phyloP scores from a whole-genome alignment of 495 filamentous ascomycete species.

The Aspergillus sclerotioniger region DNA sequence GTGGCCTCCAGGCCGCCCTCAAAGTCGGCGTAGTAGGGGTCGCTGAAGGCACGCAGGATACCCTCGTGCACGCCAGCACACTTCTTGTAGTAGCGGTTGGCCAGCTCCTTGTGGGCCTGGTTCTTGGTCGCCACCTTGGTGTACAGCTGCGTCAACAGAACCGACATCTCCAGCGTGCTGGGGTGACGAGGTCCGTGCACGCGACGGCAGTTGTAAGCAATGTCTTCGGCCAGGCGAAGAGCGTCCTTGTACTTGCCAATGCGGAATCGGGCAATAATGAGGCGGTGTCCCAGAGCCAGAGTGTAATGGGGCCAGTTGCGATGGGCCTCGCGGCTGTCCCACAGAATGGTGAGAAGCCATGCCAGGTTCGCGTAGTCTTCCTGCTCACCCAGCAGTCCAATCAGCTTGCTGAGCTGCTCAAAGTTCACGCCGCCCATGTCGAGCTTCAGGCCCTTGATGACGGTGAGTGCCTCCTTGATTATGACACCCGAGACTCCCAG shows the following conservation, averaged over 20 bases:
- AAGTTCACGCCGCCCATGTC: conserved; percentile 31
- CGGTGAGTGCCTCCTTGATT: conserved; percentile 17
- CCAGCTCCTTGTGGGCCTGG: conserved; percentile 33
- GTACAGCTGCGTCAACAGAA: conserved; percentile 39
- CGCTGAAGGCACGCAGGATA: conserved; percentile 34
- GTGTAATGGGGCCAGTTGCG: conserved; percentile 25
- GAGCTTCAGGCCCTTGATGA: conserved; percentile 19
- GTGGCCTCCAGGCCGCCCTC: conserved; percentile 18
- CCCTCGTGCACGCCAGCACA: conserved; percentile 37
- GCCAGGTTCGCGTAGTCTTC: conserved; percentile 36
- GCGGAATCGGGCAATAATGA: conserved; percentile 37
- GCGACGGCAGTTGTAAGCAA: conserved; percentile 44
- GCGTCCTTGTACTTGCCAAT: conserved; percentile 31
- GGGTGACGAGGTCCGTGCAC: conserved; percentile 38
- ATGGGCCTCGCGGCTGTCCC: conserved; percentile 37
- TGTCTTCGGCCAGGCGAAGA: conserved; percentile 41
- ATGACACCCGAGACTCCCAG: conserved; percentile 19
- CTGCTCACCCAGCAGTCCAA: conserved; percentile 36
- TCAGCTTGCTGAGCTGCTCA: conserved; percentile 36
- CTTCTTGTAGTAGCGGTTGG: conserved; percentile 42
- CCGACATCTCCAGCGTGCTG: conserved; percentile 37
- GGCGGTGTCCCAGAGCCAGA: conserved; percentile 36
- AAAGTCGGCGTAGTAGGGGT: conserved; percentile 30
- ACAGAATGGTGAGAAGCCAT: conserved; percentile 34
- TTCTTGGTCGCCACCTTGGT: conserved; percentile 31